Percentiles rank a stretch among this genome's conserved stretches.
Evolutionary conservation across 106 monocot species (phyloP).

Genomic region (Hemerocallis citrina): DNA sequence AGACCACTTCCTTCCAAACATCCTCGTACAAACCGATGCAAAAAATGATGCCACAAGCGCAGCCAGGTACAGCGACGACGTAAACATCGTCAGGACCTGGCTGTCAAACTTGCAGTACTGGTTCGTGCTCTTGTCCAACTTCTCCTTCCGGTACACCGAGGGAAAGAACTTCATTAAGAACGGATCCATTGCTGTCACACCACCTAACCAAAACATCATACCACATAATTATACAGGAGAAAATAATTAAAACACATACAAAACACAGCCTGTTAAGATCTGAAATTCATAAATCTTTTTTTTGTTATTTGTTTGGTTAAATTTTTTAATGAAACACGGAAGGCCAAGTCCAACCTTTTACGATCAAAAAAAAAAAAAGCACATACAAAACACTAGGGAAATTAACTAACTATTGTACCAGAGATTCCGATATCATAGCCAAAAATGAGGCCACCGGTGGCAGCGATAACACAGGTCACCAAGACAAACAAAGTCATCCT

Average conservation of each 20-base stretch:
- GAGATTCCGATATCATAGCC: conserved; percentile 72
- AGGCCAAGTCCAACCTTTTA: no score
- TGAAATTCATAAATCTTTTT: no score
- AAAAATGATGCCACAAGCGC: conserved; percentile 59
- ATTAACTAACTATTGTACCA: no score
- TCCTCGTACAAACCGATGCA: conserved; percentile 39
- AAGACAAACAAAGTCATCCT: conserved; percentile 45
- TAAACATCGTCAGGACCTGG: conserved; percentile 55
- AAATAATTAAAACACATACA: no score
- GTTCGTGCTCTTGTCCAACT: conserved; percentile 21
- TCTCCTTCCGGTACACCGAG: conserved; percentile 33
- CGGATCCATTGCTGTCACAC: conserved; percentile 66
- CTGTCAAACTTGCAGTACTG: conserved; percentile 92
- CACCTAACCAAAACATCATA: conserved; percentile 41
- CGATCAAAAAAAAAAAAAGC: no score
- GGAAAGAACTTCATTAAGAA: conserved; percentile 64
- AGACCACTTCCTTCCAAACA: conserved; percentile 62
- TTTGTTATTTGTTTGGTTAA: no score
- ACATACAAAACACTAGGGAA: no score
- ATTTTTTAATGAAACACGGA: no score
- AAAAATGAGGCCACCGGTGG: conserved; percentile 62
- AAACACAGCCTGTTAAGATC: no score
- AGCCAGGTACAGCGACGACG: conserved; percentile 76
- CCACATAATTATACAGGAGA: no score
- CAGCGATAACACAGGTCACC: conserved; percentile 42